Evolutionary conservation across 768 basidiomycete species (phyloP), one percentile per base, ranked within the genome.

Genomic region (Xerocomus spinulosus): DNA sequence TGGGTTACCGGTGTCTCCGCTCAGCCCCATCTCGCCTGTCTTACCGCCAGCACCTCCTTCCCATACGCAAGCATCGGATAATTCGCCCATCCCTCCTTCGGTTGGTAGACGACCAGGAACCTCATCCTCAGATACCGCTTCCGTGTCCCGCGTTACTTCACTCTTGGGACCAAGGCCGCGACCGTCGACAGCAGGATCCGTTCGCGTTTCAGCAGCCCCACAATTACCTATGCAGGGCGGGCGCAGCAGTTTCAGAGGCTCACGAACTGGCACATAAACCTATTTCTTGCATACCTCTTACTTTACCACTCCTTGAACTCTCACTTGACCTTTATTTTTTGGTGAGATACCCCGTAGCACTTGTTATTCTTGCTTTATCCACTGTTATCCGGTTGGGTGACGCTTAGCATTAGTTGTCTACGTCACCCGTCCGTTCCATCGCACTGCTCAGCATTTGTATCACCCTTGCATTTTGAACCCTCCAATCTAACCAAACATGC

Each of bases 191-290:
- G 44, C 46, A 15, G 67, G 51, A 13, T 57, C 64, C 4, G 12
- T 52, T 14, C 55, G 63, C 9, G 51, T 51, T 29, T 25, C 54
- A 2, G 50, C 58, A 29, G 42, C 45, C 10, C 65, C 52, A 42
- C 67, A 64, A 14, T 40, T 67, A 46, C 67, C 65, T 3, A 57
- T 67, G 56, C 65, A 68, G 18, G 65, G 67, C 9, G 55, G 67
- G 18, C 60, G 67, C n/a, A 33, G 50, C 3, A 47, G 13, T 30
- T 37, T 50, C n/a, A 52, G 62, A 18, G n/a, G 47, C 13, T 51
- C 45, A 24, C 55, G 60, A 32, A 53, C 35, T 2, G 17, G 15
- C 23, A 14, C 20, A 42, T 34, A 10, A 2, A 33, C 13, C 25
- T 9, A 8, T 51, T 61, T 56, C 56, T 66, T 61, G 61, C 53